A percentile compares a stretch with the other conserved stretches of the same genome.
Evolutionary conservation across 2,329 filamentous ascomycete genomes (phyloP).

Genomic region (Drechslerella stenobrocha): DNA sequence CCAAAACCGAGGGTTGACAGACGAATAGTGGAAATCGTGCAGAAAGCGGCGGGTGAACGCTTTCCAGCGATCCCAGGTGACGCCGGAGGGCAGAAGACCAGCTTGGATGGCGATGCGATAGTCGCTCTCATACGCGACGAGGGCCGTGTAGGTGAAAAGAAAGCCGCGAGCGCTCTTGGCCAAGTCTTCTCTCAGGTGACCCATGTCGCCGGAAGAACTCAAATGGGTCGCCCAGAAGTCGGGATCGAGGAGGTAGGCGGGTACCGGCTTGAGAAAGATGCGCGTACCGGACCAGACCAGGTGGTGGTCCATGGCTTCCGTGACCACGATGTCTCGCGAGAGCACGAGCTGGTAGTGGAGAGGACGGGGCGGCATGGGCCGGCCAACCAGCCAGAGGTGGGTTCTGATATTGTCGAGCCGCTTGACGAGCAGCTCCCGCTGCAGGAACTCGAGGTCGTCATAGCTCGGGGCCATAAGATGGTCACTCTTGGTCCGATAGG

Average conservation of each 20-base stretch:
- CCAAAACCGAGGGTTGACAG: conserved; percentile 56
- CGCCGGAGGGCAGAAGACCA: conserved; percentile 54
- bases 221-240: conserved; percentile 55
- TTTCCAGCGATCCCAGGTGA: conserved; percentile 57
- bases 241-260: conserved; percentile 56
- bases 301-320: conserved; percentile 53
- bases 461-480: conserved; percentile 28
- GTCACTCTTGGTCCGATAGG: conserved; percentile 22
- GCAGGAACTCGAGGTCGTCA: conserved; percentile 36
- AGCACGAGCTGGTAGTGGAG: conserved; percentile 51
- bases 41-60: conserved; percentile 54
- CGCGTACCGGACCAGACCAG: conserved; percentile 53
- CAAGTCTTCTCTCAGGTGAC: conserved; percentile 17
- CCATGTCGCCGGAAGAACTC: conserved; percentile 9
- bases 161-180: conserved; percentile 55
- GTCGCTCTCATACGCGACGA: conserved; percentile 57
- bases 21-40: conserved; percentile 53
- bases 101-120: conserved; percentile 54
- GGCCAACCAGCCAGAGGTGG: conserved; percentile 51
- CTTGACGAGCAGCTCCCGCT: conserved; percentile 38
- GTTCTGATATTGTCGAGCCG: conserved; percentile 48
- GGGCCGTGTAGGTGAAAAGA: conserved; percentile 57
- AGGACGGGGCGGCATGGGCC: conserved; percentile 46
- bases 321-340: conserved; percentile 52
- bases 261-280: conserved; percentile 55